Evolutionary conservation across 345 rosid genomes (phyloP), one percentile per base, ranked within the genome.

Genomic region (Leavenworthia alabamica): DNA sequence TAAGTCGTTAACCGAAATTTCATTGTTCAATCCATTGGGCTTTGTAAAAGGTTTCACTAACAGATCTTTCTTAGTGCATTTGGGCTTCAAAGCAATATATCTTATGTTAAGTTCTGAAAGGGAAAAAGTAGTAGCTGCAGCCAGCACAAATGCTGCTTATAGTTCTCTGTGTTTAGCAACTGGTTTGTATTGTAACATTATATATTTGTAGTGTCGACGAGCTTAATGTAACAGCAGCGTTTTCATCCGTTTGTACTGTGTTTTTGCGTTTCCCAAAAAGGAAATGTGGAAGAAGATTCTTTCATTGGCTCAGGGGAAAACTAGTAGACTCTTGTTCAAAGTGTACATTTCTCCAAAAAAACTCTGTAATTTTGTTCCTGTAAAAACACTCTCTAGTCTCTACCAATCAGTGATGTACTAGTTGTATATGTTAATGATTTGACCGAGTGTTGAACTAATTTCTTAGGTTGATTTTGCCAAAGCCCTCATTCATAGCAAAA

Each of bases 1-100:
- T 52, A 9, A 17, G 24, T 33, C 47, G 32, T 42, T 41, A 68
- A 60, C 47, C 66, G 53, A 51, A 14, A 50, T 51, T 42, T 22
- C 8, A 33, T 12, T 51, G 26, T n/a, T 23, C 47, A 44, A 52
- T 60, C n/a, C n/a, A n/a, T n/a, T n/a, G n/a, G n/a, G n/a, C n/a
- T n/a, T n/a, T n/a, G n/a, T n/a, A n/a, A n/a, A n/a, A n/a, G n/a
- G n/a, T n/a, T n/a, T n/a, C n/a, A n/a, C n/a, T n/a, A n/a, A n/a
- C n/a, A n/a, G n/a, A n/a, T n/a, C n/a, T n/a, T n/a, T n/a, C n/a
- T n/a, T n/a, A n/a, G n/a, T n/a, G n/a, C n/a, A n/a, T n/a, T n/a
- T n/a, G n/a, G n/a, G n/a, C n/a, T n/a, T n/a, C n/a, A n/a, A n/a
- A n/a, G n/a, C n/a, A n/a, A n/a, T n/a, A n/a, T n/a, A n/a, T n/a